A percentile compares a stretch with the other conserved stretches of the same genome.
phyloP scores from a whole-genome alignment of 176 grass and related monocot species.

The Tuctoria greenei region DNA sequence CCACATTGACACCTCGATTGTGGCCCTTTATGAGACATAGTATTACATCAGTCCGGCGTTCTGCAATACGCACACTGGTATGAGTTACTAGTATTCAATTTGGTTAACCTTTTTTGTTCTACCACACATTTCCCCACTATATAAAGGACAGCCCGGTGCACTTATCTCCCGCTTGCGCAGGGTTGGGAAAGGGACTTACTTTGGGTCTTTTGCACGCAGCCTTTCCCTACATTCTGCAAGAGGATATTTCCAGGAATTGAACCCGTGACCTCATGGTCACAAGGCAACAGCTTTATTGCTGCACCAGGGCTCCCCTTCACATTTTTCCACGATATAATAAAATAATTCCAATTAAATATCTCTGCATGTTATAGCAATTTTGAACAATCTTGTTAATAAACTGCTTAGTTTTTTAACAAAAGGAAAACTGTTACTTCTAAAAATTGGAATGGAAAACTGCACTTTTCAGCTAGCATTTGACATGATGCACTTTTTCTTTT shows the following conservation, averaged over 20 bases:
- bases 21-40: constrained; percentile 99
- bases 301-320: too few relatives aligned
- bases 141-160: too few relatives aligned
- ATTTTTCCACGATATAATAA: background rate
- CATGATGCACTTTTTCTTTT: background rate
- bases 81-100: constrained; percentile 24
- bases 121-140: background rate
- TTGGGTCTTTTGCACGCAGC: too few relatives aligned
- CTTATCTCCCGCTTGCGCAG: too few relatives aligned
- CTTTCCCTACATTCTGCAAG: too few relatives aligned
- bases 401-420: background rate
- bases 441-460: background rate
- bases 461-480: constrained; percentile 7
- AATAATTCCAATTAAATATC: constrained; percentile 12
- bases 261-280: too few relatives aligned
- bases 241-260: too few relatives aligned
- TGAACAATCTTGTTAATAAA: constrained; percentile 8
- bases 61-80: constrained; percentile 92
- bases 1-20: constrained; percentile 71
- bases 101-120: constrained; percentile 7
- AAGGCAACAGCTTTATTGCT: too few relatives aligned
- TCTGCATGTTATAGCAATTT: background rate
- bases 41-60: constrained; percentile 89
- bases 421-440: background rate
- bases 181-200: too few relatives aligned